phyloP scores from a whole-genome alignment of 202 grass and related monocot genomes.

The Musa balbisiana region DNA sequence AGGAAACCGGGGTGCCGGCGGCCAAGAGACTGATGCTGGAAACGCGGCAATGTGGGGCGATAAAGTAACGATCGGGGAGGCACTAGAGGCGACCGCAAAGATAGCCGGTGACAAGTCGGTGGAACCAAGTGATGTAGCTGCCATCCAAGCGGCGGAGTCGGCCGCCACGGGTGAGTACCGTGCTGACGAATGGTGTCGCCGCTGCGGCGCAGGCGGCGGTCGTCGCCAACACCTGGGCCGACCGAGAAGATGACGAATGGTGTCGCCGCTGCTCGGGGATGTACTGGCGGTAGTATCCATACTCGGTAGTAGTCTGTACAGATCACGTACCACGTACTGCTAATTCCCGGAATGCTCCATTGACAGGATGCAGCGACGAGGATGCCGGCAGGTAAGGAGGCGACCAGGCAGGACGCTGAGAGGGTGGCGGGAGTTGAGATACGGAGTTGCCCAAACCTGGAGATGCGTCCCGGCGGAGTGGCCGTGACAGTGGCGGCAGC shows the following conservation, averaged over 20 bases:
- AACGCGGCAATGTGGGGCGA: conserved; percentile 9
- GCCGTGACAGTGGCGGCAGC: conserved; percentile 44
- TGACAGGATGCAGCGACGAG: conserved; percentile 40
- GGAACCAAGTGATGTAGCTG: conserved; percentile 36
- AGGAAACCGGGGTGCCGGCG: not conserved
- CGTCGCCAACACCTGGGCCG: conserved; percentile 18
- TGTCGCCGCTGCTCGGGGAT: conserved; percentile 40
- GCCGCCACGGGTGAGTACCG: conserved; percentile 20
- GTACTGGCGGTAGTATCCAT: conserved; percentile 24
- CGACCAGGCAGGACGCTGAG: conserved; percentile 39
- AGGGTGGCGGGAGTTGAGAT: conserved; percentile 46
- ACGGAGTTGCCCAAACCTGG: conserved; percentile 31
- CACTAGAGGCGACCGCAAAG: conserved; percentile 30
- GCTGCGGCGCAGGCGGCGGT: conserved; percentile 30
- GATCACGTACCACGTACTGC: not conserved
- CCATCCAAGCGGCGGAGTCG: conserved; percentile 36
- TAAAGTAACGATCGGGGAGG: conserved; percentile 25
- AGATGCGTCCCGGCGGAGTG: conserved; percentile 30
- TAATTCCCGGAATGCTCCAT: not conserved
- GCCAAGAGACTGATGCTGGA: conserved; percentile 5
- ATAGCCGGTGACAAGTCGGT: conserved; percentile 12
- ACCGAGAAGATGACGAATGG: conserved; percentile 28
- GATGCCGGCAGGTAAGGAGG: conserved; percentile 41
- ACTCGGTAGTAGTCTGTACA: no score
- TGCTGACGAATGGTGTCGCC: conserved; percentile 17